These are phyloP conservation scores for Dendryphion nanum DNA, from an alignment of 2,329 filamentous ascomycete genomes.

Conservation along the genomic window DNA sequence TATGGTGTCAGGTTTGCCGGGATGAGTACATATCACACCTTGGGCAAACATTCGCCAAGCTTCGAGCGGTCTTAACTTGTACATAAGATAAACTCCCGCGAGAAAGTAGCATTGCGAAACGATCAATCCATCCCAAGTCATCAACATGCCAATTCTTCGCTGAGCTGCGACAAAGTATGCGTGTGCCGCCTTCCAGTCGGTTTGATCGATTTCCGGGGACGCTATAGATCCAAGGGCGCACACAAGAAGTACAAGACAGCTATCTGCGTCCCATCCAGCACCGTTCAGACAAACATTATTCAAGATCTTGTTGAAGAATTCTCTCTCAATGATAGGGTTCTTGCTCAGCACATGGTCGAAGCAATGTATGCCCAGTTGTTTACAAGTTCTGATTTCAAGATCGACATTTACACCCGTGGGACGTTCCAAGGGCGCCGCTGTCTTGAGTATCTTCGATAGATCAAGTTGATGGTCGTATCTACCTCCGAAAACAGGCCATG, in stretches of 20 bases:
- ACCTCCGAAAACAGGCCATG: not conserved
- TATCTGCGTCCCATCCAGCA: slow-evolving; percentile 7
- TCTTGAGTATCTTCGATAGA: not conserved
- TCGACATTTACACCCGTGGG: slow-evolving; percentile 6
- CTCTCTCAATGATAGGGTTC: not conserved
- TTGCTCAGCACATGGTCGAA: not conserved
- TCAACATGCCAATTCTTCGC: slow-evolving; percentile 20
- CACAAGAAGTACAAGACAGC: slow-evolving; percentile 9
- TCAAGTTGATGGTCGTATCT: not conserved
- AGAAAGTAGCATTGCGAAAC: slow-evolving; percentile 33
- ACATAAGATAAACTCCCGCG: slow-evolving; percentile 36
- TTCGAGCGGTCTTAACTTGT: slow-evolving; percentile 28
- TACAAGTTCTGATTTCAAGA: slow-evolving; percentile 27
- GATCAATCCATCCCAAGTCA: slow-evolving; percentile 19
- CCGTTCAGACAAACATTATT: slow-evolving; percentile 8
- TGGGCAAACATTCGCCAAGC: slow-evolving; percentile 14
- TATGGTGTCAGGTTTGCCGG: not conserved
- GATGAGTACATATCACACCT: not conserved
- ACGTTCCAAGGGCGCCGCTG: not conserved
- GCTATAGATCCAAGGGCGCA: slow-evolving; percentile 12
- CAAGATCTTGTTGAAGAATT: not conserved
- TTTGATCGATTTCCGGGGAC: not conserved
- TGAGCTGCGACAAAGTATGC: not conserved
- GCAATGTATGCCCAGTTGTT: slow-evolving; percentile 11
- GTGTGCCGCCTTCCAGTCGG: not conserved